Evolutionary conservation across 2,329 filamentous ascomycete species (phyloP), one percentile per base, ranked within the genome.

Genomic region (Microdochium bolleyi): DNA sequence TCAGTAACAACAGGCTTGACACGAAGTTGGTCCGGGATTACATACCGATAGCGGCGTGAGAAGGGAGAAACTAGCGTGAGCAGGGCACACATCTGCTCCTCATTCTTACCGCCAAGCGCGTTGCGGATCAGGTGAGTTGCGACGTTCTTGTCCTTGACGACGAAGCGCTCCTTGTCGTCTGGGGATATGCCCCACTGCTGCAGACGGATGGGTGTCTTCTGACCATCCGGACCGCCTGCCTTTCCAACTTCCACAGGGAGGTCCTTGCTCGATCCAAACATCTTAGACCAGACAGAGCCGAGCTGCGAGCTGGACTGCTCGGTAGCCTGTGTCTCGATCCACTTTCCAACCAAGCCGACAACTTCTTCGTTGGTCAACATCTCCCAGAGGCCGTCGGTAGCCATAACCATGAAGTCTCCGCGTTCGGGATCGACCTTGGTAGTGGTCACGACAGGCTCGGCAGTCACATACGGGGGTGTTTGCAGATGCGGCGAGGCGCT

Each of bases 351-450:
- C 2, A 99, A 82, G 1, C 94, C 94, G 50, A 99, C 88, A 1
- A 96, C 94, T 73, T 99, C 94, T 66, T 99, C 94, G 63, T 97
- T 99, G 49, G 90, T 96, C 56, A 99, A 78, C 94, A 97, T 97
- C 72, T 99, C 94, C 94, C 94, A 99, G 1, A 99, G 78, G 3
- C 94, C 94, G 66, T 99, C 94, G 0, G 94, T 96, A 22, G 94
- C 94, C 77, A 99, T 85, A 56, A 99, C 92, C 13, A 99, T 78
- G 62, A 99, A 99, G 66, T 99, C 94, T 48, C 92, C 92, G 57
- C 89, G 89, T 52, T 89, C 83, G 1, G 94, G 94, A 61, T 92
- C 79, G 51, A 99, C 86, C 68, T 94, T 87, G 48, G 92, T 97
- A 1, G 91, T 96, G 0, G 92, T 97, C 51, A 99, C 83, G 22